Conservation (phyloP, 495 filamentous ascomycete genomes). For the Penicillium alfredii region DNA sequence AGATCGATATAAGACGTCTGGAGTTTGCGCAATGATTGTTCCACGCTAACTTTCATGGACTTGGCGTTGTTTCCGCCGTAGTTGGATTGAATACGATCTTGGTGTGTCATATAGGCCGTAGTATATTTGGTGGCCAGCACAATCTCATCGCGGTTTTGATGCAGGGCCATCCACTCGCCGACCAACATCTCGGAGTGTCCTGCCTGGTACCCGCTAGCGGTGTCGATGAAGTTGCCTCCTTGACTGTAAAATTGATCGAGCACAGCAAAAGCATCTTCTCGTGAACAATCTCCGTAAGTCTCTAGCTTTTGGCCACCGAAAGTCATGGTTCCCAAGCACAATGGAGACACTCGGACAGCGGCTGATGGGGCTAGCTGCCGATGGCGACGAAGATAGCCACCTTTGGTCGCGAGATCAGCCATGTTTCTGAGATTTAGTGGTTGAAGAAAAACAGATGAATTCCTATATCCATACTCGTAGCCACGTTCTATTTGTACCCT, state of each 20-base stretch:
- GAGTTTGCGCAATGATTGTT: conserved; percentile 50
- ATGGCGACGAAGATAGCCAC: conserved; percentile 51
- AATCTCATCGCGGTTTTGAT: conserved; percentile 41
- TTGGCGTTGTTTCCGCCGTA: conserved; percentile 51
- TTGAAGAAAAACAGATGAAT: no score
- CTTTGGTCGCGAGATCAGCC: no score
- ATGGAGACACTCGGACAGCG: conserved; percentile 49
- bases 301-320: conserved; percentile 48
- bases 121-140: conserved; percentile 70
- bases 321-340: conserved; percentile 57
- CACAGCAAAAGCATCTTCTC: conserved; percentile 49
- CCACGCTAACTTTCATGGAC: conserved; percentile 46
- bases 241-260: conserved; percentile 56
- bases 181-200: conserved; percentile 62
- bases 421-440: no score
- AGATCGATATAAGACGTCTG: conserved; percentile 60
- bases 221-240: conserved; percentile 70
- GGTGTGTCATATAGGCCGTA: conserved; percentile 26
- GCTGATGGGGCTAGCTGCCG: conserved; percentile 53
- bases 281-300: conserved; percentile 49
- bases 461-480: no score
- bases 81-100: conserved; percentile 42
- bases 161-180: conserved; percentile 60
- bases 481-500: no score
- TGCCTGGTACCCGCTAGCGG: conserved; percentile 57